A percentile compares a stretch with the other conserved stretches of the same genome.
phyloP scores from a whole-genome alignment of 2,329 filamentous ascomycete species.

The Apiospora rasikravindrae region DNA sequence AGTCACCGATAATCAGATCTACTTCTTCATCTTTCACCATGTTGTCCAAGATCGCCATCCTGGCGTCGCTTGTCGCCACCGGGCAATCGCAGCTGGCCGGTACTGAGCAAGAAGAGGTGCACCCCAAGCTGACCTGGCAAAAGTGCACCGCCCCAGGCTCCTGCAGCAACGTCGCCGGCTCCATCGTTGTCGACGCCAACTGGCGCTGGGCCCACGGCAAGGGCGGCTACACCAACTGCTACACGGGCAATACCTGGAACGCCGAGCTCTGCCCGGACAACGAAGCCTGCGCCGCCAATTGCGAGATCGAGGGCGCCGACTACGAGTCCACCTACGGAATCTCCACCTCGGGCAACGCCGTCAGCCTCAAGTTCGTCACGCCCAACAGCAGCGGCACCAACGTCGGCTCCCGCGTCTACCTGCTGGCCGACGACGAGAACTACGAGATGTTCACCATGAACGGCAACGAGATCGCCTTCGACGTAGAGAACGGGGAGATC shows the following conservation, averaged over 20 bases:
- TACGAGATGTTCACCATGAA: slow-evolving; percentile 62
- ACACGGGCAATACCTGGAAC: slow-evolving; percentile 45
- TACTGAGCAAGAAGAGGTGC: slow-evolving; percentile 46
- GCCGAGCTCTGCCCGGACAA: slow-evolving; percentile 39
- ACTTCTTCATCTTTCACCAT: slow-evolving; percentile 30
- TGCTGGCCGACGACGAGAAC: slow-evolving; percentile 56
- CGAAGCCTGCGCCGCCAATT: slow-evolving; percentile 43
- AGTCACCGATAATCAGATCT: background rate
- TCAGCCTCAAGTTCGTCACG: slow-evolving; percentile 55
- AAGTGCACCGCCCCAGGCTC: slow-evolving; percentile 50
- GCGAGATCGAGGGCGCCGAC: slow-evolving; percentile 48
- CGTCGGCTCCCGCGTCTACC: slow-evolving; percentile 53
- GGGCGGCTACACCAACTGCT: slow-evolving; percentile 49
- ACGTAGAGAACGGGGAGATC: slow-evolving; percentile 65
- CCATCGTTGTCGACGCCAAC: slow-evolving; percentile 56
- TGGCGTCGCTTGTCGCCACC: slow-evolving; percentile 43
- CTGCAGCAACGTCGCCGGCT: slow-evolving; percentile 49
- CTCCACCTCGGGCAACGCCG: slow-evolving; percentile 46
- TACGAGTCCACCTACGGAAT: slow-evolving; percentile 50
- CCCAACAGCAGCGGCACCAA: slow-evolving; percentile 46
- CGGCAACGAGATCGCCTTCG: slow-evolving; percentile 66
- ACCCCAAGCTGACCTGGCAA: slow-evolving; percentile 54
- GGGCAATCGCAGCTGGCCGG: slow-evolving; percentile 51
- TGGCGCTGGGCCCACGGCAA: slow-evolving; percentile 53
- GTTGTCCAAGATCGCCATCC: slow-evolving; percentile 36